Conservation (phyloP, 345 rosid species). For the Angophora floribunda region DNA sequence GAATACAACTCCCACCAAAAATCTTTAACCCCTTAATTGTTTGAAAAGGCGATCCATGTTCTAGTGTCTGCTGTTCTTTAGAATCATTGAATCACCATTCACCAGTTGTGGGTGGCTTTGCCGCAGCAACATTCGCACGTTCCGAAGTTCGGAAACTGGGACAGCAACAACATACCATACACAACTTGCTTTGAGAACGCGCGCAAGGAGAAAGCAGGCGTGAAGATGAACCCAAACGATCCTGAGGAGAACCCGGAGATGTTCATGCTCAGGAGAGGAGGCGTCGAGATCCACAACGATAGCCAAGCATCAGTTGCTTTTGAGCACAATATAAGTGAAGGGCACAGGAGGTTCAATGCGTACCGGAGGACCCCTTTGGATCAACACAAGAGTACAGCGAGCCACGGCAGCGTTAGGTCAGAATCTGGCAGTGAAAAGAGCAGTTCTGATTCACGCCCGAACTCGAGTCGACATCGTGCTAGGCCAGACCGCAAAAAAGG, state of each 20-base stretch:
- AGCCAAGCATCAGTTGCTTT: neutral
- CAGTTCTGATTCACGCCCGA: constrained; percentile 4
- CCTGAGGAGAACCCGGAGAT: constrained; percentile 44
- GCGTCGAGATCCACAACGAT: neutral
- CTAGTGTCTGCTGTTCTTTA: neutral
- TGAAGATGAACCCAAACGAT: constrained; percentile 43
- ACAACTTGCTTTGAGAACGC: constrained; percentile 49
- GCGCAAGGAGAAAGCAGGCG: constrained; percentile 23
- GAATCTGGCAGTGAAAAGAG: constrained; percentile 13
- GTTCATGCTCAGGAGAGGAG: constrained; percentile 6
- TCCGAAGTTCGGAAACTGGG: constrained; percentile 56
- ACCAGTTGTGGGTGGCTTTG: neutral
- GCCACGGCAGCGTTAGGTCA: neutral
- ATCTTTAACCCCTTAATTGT: neutral
- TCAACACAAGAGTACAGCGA: neutral
- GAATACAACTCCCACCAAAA: neutral
- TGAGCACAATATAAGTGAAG: neutral
- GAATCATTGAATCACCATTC: neutral
- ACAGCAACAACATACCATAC: constrained; percentile 27
- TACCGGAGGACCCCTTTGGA: neutral
- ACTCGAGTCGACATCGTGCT: neutral
- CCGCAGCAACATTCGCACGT: constrained; percentile 28
- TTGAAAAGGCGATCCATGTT: neutral
- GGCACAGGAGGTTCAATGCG: neutral
- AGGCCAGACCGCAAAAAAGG: constrained; percentile 3